Base-by-base conservation (phyloP, 805 yeast species). In the Saturnispora sanitii region DNA sequence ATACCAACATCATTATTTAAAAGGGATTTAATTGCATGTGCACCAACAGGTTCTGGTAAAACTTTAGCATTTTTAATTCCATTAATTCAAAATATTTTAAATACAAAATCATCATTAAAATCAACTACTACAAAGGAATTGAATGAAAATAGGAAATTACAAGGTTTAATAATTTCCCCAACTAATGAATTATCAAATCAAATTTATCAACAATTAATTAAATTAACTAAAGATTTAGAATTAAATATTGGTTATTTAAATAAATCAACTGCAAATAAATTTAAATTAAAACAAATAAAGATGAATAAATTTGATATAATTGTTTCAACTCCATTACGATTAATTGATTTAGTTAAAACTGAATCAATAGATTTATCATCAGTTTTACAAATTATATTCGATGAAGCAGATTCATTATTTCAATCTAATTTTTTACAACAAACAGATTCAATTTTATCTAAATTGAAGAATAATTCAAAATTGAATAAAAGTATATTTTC, bases 21-120 rank as follows among this genome's bases (percentile, higher is more conserved):
- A 22, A 73, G 94, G 44, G 96, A 90, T 56, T 57, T 92, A 26
- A 67, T 92, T 33, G 94, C 95, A 1, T 85, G 96, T 68, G 96
- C 97, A 0, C 97, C 97, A 35, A 92, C 98, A 1, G 98, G 98
- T 51, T 86, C 96, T 4, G 98, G 98, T 68, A 92, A 92, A 58
- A 92, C 98, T 0, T 66, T 92, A 37, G 94, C 96, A 23, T 92
- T 82, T 56, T 64, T 84, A 42, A 74, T 87, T 15, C 98, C 99
- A 4, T 52, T 90, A 51, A 61, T 92, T 17, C 92, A 84, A 50
- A 53, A 60, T 35, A 31, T 51, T 6, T 35, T 66, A 15, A 43
- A 52, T 22, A 35, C 41, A 12, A 40, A 34, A 16, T 35, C 38
- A n/a, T n/a, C n/a, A n/a, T n/a, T n/a, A n/a, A n/a, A n/a, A n/a